Base-by-base conservation (phyloP, 441 rosid genomes). In the Populus tomentosa region DNA sequence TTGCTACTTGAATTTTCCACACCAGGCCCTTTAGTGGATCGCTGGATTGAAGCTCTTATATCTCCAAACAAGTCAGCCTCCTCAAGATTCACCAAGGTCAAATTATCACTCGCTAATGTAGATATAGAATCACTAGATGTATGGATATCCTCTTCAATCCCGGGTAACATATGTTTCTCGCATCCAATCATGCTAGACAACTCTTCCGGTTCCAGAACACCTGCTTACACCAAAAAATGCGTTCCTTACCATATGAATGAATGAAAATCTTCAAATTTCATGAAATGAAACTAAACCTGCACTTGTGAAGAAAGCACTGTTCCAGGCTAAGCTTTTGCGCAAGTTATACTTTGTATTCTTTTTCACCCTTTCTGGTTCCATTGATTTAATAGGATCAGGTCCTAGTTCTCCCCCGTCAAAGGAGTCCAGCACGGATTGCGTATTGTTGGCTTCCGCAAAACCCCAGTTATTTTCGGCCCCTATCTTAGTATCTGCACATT, bases 271-370 rank as follows among this genome's bases (percentile, higher is more conserved):
- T 16, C 50, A 40, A 10, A 53, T 30, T 5, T 56, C 18, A 28
- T 26, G 59, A 33, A 70, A 71, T 24, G 10, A 68, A 56, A 67
- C 20, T 7, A 62, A 28, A 87, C 99, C 98, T 70, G 86, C 93
- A 80, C 89, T 89, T 14, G 99, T 97, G 91, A 94, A 94, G 84
- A 97, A 94, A 71, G 97, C 99, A 80, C 80, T 94, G 67, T 96
- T 95, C 99, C 99, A 94, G 7, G 98, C 98, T 85, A 96, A 87
- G 86, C 99, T 96, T 74, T 90, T 91, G 61, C 98, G 92, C 82
- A 91, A 73, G 73, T 90, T 92, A 79, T 78, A 90, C 87, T 88
- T 92, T 53, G 83, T 86, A 71, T 67, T 83, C 74, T 79, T 87
- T 24, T 82, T 82, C 62, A 36, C 59, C 70, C 72, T 81, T 14